Percentiles rank a stretch among this genome's conserved stretches.
phyloP scores from a whole-genome alignment of 805 yeast species.

The Kodamaea jinghongensis region DNA sequence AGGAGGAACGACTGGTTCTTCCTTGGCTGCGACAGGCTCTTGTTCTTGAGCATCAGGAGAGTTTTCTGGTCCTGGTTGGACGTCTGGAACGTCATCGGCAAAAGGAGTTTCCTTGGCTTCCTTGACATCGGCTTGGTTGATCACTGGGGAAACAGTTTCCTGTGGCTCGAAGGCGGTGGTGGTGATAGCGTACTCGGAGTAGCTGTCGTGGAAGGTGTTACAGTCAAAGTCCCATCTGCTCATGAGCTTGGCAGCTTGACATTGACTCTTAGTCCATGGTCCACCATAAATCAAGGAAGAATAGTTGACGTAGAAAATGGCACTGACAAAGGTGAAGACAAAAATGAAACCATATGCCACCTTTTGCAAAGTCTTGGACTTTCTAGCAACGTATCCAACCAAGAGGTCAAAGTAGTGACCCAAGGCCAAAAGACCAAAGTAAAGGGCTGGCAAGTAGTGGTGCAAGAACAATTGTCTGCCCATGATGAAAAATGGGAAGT shows the following conservation, averaged over 20 bases:
- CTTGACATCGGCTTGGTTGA: constrained; percentile 15
- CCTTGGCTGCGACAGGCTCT: constrained; percentile 2
- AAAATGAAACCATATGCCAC: constrained; percentile 46
- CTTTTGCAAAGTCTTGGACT: constrained; percentile 38
- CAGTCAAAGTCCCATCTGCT: constrained; percentile 90
- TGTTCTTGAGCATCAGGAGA: constrained; percentile 7
- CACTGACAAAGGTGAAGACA: constrained; percentile 47
- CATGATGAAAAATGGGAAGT: constrained; percentile 79
- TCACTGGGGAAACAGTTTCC: constrained; percentile 15
- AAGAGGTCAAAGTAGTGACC: constrained; percentile 64
- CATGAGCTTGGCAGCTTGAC: constrained; percentile 59
- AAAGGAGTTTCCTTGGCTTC: constrained; percentile 26
- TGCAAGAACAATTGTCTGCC: constrained; percentile 90
- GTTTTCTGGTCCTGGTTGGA: constrained; percentile 11
- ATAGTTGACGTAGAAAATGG: constrained; percentile 56
- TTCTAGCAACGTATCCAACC: constrained; percentile 38
- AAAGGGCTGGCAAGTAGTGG: constrained; percentile 90
- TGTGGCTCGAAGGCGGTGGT: constrained; percentile 6
- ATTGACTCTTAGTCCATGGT: constrained; percentile 71
- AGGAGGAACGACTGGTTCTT: constrained; percentile 14
- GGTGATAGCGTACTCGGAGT: constrained; percentile 21
- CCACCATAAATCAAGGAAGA: constrained; percentile 76
- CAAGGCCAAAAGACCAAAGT: constrained; percentile 76
- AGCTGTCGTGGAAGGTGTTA: constrained; percentile 44
- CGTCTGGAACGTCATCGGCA: constrained; percentile 10